phyloP scores from a whole-genome alignment of 139 green algal genomes.

The Zygnema cylindricum region DNA sequence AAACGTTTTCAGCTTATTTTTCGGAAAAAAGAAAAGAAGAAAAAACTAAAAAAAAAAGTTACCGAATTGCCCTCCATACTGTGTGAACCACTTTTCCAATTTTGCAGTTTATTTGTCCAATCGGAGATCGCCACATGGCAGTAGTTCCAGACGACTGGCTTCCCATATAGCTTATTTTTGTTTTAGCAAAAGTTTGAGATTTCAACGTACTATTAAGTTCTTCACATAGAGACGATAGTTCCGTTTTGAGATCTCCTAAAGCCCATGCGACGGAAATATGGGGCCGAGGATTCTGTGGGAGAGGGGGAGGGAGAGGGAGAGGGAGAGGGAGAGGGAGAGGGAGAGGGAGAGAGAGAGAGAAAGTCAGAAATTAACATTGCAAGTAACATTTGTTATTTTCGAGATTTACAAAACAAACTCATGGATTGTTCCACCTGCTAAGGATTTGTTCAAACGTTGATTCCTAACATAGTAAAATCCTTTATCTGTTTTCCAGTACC shows the following conservation, averaged over 20 bases:
- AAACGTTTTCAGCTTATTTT: no score
- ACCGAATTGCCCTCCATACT: neutral
- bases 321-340: neutral
- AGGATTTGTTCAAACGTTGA: neutral
- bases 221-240: neutral
- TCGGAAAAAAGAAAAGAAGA: no score
- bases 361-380: neutral
- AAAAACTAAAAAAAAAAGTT: no score
- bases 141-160: neutral
- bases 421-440: neutral
- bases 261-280: conserved; percentile 18
- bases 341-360: neutral
- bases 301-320: neutral
- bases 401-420: no score
- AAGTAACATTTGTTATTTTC: neutral
- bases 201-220: neutral
- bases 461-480: neutral
- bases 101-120: neutral
- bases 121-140: neutral
- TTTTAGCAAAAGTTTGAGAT: neutral
- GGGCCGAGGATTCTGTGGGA: conserved; percentile 2
- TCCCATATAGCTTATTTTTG: no score
- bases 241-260: neutral
- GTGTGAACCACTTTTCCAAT: neutral
- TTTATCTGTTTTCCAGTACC: neutral